Evolutionary conservation across 345 rosid genomes (phyloP), one percentile per base, ranked within the genome.

Genomic region (Limnanthes douglasii): DNA sequence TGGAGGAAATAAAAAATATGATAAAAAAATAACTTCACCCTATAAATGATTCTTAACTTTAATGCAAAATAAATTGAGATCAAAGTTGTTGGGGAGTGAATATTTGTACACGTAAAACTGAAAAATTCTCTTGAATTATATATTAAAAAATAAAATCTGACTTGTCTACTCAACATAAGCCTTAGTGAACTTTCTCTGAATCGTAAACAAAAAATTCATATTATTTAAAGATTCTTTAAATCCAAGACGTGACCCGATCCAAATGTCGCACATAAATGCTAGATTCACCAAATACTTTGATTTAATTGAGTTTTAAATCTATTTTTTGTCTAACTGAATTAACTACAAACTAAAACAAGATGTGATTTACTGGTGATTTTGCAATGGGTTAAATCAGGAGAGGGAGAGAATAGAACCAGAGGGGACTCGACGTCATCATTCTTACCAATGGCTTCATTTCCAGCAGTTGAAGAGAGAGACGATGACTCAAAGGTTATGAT

Each of bases 401-500:
- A 36, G 3, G 64, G 46, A 59, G 75, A 62, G 46, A 36, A 51
- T 2, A 86, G 61, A 18, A 73, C 32, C 12, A 86, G 68, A 22
- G 82, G 73, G 1, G 72, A 39, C 34, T 36, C 43, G 44, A 15
- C 29, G 43, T 50, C 50, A 52, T 39, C 18, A 14, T 18, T 56
- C 19, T 46, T 58, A 28, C 48, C 46, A 11, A 46, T 41, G 36
- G 39, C 40, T 16, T 41, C 50, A 18, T 33, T 21, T 31, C 36
- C 46, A 17, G 30, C 36, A 34, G 53, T 21, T 35, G 38, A 17
- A 0, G 60, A 26, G 3, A 71, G 45, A 20, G 46, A 20, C 41
- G 83, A 57, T 21, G 88, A 73, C 52, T 81, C 92, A 37, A 75
- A 57, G 29, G 75, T 50, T 59, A 82, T 50, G 15, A 74, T 53